Percentiles rank a stretch among this genome's conserved stretches.
These are phyloP conservation scores for Oryza meyeriana DNA, from an alignment of 176 grass and related monocot species.

Conservation along the genomic window DNA sequence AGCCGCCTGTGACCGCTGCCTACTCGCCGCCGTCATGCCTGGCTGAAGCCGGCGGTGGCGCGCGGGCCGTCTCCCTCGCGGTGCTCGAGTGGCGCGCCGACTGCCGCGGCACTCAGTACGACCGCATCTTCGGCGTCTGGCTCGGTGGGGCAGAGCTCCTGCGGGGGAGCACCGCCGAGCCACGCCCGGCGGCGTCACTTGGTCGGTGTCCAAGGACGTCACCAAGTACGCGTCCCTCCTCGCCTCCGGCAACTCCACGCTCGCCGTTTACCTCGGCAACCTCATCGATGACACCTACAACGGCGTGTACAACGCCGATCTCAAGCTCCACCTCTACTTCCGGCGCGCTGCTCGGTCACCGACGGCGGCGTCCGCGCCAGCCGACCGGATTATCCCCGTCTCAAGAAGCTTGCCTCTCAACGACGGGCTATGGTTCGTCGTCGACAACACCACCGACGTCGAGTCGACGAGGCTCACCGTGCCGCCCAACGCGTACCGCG, in stretches of 20 bases:
- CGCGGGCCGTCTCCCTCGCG: constrained; percentile 38
- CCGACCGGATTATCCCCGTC: constrained; percentile 61
- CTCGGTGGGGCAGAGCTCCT: constrained; percentile 74
- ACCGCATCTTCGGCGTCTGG: constrained; percentile 83
- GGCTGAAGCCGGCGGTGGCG: neutral
- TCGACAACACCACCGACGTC: constrained; percentile 63
- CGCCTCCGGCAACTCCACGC: constrained; percentile 36
- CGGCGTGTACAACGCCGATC: constrained; percentile 63
- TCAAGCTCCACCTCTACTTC: constrained; percentile 75
- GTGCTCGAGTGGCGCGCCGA: constrained; percentile 70
- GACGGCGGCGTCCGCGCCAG: neutral
- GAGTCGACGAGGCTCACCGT: constrained; percentile 46
- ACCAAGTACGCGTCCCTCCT: constrained; percentile 68
- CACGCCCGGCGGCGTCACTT: constrained; percentile 53
- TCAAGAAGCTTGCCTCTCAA: constrained; percentile 57
- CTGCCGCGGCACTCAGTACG: constrained; percentile 60
- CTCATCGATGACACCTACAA: constrained; percentile 65
- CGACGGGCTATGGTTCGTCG: constrained; percentile 80
- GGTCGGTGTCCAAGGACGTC: constrained; percentile 74
- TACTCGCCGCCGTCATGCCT: constrained; percentile 63
- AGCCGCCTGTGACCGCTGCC: constrained; percentile 48
- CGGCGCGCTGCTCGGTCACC: neutral
- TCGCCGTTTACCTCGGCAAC: constrained; percentile 68
- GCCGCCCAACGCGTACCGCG: constrained; percentile 74
- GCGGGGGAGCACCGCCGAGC: constrained; percentile 70